phyloP scores from a whole-genome alignment of 805 yeast species.

The Metschnikowia dekortorum region DNA sequence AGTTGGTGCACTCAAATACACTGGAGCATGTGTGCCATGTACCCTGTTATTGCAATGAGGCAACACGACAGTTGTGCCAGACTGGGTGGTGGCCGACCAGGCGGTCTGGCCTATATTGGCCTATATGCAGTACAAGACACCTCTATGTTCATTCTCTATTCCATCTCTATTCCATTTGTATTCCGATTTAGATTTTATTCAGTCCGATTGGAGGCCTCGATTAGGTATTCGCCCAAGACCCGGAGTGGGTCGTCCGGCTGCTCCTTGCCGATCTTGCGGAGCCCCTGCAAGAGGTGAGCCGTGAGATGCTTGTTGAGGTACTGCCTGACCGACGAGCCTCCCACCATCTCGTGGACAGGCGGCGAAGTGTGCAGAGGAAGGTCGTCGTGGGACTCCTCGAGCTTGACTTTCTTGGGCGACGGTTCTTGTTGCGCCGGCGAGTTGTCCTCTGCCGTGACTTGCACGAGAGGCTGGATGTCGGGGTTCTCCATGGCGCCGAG shows the following conservation, averaged over 20 bases:
- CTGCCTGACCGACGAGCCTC: constrained; percentile 68
- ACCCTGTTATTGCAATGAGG: no score
- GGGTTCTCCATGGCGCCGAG: background rate
- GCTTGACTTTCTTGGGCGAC: background rate
- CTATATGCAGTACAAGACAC: no score
- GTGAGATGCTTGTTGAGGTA: constrained; percentile 65
- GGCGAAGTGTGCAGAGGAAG: constrained; percentile 6
- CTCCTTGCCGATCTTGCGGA: constrained; percentile 47
- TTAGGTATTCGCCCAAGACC: constrained; percentile 51
- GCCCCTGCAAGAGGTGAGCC: constrained; percentile 59
- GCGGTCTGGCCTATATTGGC: no score
- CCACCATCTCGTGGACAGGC: constrained; percentile 50
- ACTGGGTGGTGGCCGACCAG: no score
- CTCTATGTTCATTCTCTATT: background rate
- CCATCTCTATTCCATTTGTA: background rate
- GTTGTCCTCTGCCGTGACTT: background rate
- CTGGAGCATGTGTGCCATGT: no score
- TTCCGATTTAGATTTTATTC: no score
- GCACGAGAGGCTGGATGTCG: constrained; percentile 3
- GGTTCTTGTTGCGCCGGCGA: background rate
- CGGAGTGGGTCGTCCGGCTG: constrained; percentile 54
- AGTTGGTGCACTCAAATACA: background rate
- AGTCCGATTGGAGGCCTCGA: constrained; percentile 17
- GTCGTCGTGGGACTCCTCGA: background rate
- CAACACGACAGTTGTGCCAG: no score